Percentiles rank a stretch among this genome's conserved stretches.
phyloP scores from a whole-genome alignment of 169 alveolate genomes.

The Besnoitia besnoiti region DNA sequence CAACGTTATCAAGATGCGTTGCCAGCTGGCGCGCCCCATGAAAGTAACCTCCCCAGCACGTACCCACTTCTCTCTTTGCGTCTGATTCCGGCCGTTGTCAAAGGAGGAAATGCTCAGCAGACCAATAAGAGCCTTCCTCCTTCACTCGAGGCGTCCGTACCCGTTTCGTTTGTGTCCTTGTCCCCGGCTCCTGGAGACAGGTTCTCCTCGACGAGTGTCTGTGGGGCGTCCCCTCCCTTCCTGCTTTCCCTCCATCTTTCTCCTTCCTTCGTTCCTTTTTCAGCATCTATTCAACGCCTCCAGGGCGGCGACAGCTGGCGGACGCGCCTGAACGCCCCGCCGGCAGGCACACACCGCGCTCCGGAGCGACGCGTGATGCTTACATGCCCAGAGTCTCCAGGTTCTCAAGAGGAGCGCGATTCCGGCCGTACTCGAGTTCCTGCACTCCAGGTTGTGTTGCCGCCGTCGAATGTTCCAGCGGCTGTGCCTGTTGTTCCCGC shows the following conservation, averaged over 20 bases:
- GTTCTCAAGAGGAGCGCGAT: too few relatives aligned
- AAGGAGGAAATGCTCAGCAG: background rate
- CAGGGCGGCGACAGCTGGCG: background rate
- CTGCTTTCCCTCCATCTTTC: conserved; percentile 6
- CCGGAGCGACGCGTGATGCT: background rate
- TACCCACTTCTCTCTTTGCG: background rate
- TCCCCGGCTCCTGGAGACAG: background rate
- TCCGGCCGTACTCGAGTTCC: background rate
- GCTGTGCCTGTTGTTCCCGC: background rate
- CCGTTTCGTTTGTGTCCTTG: background rate
- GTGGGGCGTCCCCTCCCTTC: background rate
- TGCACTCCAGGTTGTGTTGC: background rate
- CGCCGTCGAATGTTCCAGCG: background rate
- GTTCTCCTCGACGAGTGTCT: background rate
- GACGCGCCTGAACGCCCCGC: too few relatives aligned
- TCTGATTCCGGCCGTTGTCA: background rate
- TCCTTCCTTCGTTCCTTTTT: conserved; percentile 17
- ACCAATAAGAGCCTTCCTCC: background rate
- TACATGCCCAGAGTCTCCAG: background rate
- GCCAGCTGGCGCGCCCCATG: background rate
- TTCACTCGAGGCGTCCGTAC: background rate
- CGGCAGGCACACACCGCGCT: too few relatives aligned
- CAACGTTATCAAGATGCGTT: background rate
- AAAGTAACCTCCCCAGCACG: background rate
- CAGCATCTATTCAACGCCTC: background rate